Evolutionary conservation across 2,329 filamentous ascomycete genomes (phyloP).

Genomic region (Cladosporium sp.): DNA sequence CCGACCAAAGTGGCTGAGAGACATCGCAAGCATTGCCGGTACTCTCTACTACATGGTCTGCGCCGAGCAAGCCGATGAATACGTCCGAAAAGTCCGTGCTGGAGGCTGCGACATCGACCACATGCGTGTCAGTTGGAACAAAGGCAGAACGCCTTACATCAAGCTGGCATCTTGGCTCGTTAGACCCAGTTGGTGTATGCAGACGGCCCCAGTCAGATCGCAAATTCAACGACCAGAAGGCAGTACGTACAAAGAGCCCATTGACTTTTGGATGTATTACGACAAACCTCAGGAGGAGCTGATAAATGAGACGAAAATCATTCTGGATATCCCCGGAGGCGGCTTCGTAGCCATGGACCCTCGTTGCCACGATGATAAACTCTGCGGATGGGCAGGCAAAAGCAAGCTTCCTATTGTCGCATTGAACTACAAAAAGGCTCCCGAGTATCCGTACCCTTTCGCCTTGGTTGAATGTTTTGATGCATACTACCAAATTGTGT

Average conservation of each 20-base stretch:
- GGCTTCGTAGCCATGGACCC: conserved; percentile 97
- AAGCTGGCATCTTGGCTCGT: conserved; percentile 66
- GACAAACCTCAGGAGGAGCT: conserved; percentile 79
- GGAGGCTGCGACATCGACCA: conserved; percentile 88
- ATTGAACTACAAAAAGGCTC: conserved; percentile 84
- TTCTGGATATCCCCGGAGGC: conserved; percentile 88
- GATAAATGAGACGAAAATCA: conserved; percentile 68
- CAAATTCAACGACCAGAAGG: conserved; percentile 75
- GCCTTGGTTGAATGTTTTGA: conserved; percentile 85
- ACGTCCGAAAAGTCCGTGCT: conserved; percentile 84
- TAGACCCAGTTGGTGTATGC: conserved; percentile 68
- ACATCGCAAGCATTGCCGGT: conserved; percentile 78
- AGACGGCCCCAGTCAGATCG: conserved; percentile 75
- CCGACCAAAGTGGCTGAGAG: conserved; percentile 70
- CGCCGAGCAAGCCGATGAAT: conserved; percentile 92
- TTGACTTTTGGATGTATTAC: conserved; percentile 88
- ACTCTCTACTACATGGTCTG: conserved; percentile 87
- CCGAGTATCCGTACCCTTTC: conserved; percentile 80
- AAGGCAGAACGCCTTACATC: conserved; percentile 83
- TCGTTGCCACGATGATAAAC: conserved; percentile 88
- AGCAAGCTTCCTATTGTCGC: conserved; percentile 85
- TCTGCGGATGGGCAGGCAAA: conserved; percentile 87
- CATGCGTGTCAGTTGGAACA: conserved; percentile 90
- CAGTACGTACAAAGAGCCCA: conserved; percentile 78
- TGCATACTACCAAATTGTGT: conserved; percentile 70